Evolutionary conservation across 2,329 filamentous ascomycete species (phyloP).

Genomic region (Aspergillus tamarii): DNA sequence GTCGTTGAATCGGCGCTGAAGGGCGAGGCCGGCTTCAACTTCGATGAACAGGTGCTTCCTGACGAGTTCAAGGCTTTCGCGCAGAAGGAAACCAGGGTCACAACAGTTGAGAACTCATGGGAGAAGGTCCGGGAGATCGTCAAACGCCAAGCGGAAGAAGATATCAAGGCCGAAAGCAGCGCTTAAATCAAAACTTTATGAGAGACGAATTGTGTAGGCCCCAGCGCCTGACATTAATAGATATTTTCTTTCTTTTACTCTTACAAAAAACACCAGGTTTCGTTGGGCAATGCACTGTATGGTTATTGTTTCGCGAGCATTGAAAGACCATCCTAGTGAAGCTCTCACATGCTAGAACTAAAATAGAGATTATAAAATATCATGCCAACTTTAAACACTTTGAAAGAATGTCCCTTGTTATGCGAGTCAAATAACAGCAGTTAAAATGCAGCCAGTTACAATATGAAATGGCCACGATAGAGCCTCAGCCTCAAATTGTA

Average conservation of each 20-base stretch:
- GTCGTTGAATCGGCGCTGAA: slow-evolving; percentile 81
- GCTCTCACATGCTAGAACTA: background rate
- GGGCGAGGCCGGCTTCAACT: slow-evolving; percentile 72
- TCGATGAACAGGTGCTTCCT: slow-evolving; percentile 73
- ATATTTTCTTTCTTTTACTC: background rate
- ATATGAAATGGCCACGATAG: background rate
- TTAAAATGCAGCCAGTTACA: background rate
- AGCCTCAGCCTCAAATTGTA: fast-evolving
- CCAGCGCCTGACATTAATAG: background rate
- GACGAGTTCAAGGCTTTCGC: slow-evolving; percentile 80
- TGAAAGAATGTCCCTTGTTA: background rate
- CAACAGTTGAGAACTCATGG: slow-evolving; percentile 60
- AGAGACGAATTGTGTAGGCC: background rate
- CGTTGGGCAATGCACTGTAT: background rate
- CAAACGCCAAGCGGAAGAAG: slow-evolving; percentile 67
- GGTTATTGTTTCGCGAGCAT: background rate
- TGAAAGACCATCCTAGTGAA: background rate
- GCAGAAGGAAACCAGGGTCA: slow-evolving; percentile 73
- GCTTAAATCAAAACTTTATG: background rate
- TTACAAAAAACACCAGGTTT: background rate
- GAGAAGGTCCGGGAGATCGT: slow-evolving; percentile 75
- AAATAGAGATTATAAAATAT: background rate
- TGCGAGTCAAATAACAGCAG: background rate
- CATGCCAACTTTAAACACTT: background rate
- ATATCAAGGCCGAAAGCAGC: slow-evolving; percentile 28